These are phyloP conservation scores for Herpetomonas samuelpessoai DNA, from an alignment of 208 protist species.

Conservation along the genomic window DNA sequence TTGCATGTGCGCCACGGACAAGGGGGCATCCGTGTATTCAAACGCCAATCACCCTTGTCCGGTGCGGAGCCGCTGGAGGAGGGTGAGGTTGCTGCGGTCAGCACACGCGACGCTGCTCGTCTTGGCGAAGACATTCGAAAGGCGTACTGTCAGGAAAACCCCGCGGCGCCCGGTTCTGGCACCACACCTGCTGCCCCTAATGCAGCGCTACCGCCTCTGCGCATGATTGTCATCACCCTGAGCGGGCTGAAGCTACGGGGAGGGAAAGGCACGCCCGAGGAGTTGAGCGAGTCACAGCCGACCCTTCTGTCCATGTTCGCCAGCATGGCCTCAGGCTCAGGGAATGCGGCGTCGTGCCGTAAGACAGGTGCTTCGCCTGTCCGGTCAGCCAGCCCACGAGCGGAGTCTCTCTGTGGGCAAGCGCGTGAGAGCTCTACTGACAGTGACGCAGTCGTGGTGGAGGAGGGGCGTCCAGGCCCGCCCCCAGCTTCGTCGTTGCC, in stretches of 20 bases:
- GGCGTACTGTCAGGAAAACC: background rate
- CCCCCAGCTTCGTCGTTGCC: too few species aligned
- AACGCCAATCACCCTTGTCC: background rate
- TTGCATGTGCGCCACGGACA: constrained; percentile 11
- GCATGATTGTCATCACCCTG: constrained; percentile 17
- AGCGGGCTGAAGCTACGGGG: constrained; percentile 9
- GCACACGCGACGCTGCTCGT: background rate
- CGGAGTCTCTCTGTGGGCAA: too few species aligned
- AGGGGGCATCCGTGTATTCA: background rate
- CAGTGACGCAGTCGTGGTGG: too few species aligned
- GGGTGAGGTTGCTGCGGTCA: background rate
- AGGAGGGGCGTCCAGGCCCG: too few species aligned
- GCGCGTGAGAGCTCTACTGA: too few species aligned
- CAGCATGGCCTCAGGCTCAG: background rate
- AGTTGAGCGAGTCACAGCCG: background rate
- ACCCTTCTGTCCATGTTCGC: constrained; percentile 5
- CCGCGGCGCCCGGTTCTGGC: too few species aligned
- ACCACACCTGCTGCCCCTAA: too few species aligned
- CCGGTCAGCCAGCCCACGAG: too few species aligned
- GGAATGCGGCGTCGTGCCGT: background rate
- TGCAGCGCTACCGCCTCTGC: constrained; percentile 5
- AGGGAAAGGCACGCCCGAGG: background rate
- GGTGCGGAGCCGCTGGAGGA: background rate
- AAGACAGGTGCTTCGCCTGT: too few species aligned
- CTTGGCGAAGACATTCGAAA: background rate